These are phyloP conservation scores for Beta vulgaris DNA, from an alignment of 148 eudicot species.

Conservation along the genomic window DNA sequence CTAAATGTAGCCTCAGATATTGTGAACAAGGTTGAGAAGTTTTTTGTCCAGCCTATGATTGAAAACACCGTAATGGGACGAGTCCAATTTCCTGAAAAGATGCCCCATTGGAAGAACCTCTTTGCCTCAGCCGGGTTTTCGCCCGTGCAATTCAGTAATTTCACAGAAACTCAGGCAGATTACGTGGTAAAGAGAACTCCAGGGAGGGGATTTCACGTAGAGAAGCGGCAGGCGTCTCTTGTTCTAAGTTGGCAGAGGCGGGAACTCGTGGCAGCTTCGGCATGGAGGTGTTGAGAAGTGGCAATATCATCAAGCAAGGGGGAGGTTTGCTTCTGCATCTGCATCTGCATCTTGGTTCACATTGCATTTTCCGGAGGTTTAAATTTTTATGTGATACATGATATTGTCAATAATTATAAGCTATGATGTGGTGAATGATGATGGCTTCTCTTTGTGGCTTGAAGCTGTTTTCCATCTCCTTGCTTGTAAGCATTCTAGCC, in stretches of 20 bases:
- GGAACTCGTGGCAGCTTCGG: slow-evolving; percentile 83
- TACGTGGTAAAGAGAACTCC: slow-evolving; percentile 82
- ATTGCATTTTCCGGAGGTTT: slow-evolving; percentile 13
- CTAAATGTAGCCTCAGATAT: slow-evolving; percentile 64
- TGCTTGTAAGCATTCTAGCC: slow-evolving; percentile 30
- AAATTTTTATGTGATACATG: slow-evolving; percentile 17
- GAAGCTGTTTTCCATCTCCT: slow-evolving; percentile 17
- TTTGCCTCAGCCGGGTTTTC: slow-evolving; percentile 65
- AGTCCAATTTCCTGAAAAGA: slow-evolving; percentile 56
- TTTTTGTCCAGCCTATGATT: slow-evolving; percentile 68
- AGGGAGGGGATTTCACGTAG: slow-evolving; percentile 72
- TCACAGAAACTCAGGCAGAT: slow-evolving; percentile 85
- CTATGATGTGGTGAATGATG: slow-evolving; percentile 27
- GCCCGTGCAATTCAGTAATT: slow-evolving; percentile 66
- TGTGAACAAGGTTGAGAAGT: slow-evolving; percentile 70
- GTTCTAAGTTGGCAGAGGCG: slow-evolving; percentile 83
- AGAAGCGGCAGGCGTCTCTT: slow-evolving; percentile 78
- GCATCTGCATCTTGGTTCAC: slow-evolving; percentile 14
- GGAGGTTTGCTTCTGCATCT: slow-evolving; percentile 24
- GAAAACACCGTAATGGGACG: slow-evolving; percentile 72
- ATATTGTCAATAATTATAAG: slow-evolving; percentile 27
- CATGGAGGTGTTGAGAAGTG: slow-evolving; percentile 75
- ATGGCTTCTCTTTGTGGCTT: slow-evolving; percentile 21
- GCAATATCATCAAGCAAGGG: slow-evolving; percentile 19
- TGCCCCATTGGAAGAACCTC: slow-evolving; percentile 79